These are phyloP conservation scores for Fusarium sp. DNA, from an alignment of 2,329 filamentous ascomycete genomes.

Conservation along the genomic window DNA sequence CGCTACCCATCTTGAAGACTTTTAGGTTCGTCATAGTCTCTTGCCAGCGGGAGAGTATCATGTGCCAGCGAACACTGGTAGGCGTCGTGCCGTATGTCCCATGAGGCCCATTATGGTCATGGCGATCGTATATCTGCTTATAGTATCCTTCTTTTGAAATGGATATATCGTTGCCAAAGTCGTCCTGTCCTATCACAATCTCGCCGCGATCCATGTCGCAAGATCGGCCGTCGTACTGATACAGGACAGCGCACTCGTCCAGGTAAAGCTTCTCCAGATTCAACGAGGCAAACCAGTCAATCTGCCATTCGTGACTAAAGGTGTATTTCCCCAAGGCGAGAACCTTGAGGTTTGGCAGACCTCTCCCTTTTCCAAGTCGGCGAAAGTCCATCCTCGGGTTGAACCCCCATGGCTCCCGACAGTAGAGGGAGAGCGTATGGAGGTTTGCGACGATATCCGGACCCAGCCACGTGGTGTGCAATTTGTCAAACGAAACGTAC, in stretches of 20 bases:
- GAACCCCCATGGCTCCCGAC: conserved; percentile 49
- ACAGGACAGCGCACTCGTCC: conserved; percentile 51
- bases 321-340: conserved; percentile 51
- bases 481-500: conserved; percentile 13
- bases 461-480: conserved; percentile 29
- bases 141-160: not conserved
- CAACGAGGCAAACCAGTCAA: conserved; percentile 55
- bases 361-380: not conserved
- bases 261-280: conserved; percentile 51
- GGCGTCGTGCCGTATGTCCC: not conserved
- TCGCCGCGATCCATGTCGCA: not conserved
- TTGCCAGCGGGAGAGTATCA: not conserved
- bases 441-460: conserved; percentile 31
- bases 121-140: not conserved
- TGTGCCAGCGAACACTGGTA: not conserved
- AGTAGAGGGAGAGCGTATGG: conserved; percentile 49
- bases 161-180: not conserved
- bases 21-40: not conserved
- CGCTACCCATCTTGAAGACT: not conserved
- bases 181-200: not conserved
- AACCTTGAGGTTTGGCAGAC: conserved; percentile 49
- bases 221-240: not conserved
- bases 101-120: not conserved
- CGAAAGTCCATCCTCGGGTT: conserved; percentile 48
- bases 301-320: conserved; percentile 53